Conservation (phyloP, 345 rosid species). For the Crucihimalaya himalaica region DNA sequence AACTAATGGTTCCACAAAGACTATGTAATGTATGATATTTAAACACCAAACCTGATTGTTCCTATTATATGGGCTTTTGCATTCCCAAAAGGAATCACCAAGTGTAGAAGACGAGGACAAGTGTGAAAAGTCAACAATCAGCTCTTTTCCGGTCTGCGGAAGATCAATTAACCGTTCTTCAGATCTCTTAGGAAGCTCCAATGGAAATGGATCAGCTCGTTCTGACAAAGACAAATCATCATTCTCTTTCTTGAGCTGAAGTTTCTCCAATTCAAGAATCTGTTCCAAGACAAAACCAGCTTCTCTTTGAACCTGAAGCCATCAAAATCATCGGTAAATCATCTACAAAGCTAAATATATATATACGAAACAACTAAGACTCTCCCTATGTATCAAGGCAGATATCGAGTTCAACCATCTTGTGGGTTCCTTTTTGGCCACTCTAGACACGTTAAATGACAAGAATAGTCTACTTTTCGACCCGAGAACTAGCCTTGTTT, state of each 20-base stretch:
- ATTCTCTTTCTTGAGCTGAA: slow-evolving; percentile 52
- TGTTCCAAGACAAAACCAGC: slow-evolving; percentile 57
- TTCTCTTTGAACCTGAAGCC: slow-evolving; percentile 30
- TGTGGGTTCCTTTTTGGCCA: not conserved
- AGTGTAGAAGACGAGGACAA: slow-evolving; percentile 50
- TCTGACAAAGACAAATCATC: slow-evolving; percentile 21
- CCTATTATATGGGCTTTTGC: slow-evolving; percentile 53
- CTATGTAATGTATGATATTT: slow-evolving; percentile 9
- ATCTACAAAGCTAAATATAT: not conserved
- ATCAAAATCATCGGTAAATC: not conserved
- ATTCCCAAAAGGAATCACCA: slow-evolving; percentile 66
- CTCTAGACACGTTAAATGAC: not conserved
- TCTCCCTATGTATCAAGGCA: not conserved
- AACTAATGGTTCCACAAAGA: slow-evolving; percentile 43
- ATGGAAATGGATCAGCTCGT: slow-evolving; percentile 19
- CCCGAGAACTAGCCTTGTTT: too few relatives aligned
- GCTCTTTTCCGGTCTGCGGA: slow-evolving; percentile 42
- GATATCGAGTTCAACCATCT: not conserved
- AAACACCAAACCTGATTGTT: slow-evolving; percentile 32
- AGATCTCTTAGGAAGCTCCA: slow-evolving; percentile 31
- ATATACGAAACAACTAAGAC: not conserved
- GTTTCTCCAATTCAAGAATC: slow-evolving; percentile 67
- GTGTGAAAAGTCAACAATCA: slow-evolving; percentile 48
- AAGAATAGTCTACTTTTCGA: not conserved
- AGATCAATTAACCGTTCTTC: slow-evolving; percentile 38